Evolutionary conservation across 2,329 filamentous ascomycete species (phyloP).

Genomic region (Colletotrichum salicis): DNA sequence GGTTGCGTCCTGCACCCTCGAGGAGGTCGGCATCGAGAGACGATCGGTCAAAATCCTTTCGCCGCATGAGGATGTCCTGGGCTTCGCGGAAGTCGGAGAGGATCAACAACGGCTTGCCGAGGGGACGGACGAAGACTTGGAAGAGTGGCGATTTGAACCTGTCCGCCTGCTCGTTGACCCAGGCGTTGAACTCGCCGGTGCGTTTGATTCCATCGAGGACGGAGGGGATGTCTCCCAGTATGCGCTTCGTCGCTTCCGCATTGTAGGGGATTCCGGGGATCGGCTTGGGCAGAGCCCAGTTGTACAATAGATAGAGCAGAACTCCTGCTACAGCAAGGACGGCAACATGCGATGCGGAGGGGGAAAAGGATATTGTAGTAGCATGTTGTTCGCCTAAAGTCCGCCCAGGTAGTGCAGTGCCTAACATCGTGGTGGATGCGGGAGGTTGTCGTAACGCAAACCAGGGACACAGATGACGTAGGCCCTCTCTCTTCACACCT

Average conservation of each 20-base stretch:
- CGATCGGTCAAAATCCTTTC: constrained; percentile 56
- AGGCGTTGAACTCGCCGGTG: constrained; percentile 32
- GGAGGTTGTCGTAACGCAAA: not conserved
- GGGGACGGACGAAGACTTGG: constrained; percentile 59
- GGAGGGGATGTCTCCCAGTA: constrained; percentile 57
- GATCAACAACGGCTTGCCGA: constrained; percentile 54
- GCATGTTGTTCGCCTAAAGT: not conserved
- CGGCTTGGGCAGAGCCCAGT: constrained; percentile 50
- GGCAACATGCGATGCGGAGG: not conserved
- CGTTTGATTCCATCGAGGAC: constrained; percentile 48
- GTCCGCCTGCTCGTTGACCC: constrained; percentile 19
- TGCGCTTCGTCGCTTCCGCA: constrained; percentile 42
- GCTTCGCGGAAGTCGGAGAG: constrained; percentile 47
- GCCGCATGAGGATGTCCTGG: constrained; percentile 56
- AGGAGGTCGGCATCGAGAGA: constrained; percentile 42
- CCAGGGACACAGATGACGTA: not conserved
- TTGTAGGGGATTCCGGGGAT: constrained; percentile 59
- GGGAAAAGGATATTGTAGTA: not conserved
- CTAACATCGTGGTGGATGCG: constrained; percentile 1
- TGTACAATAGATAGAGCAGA: constrained; percentile 9
- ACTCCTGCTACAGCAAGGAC: not conserved
- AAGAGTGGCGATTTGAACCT: constrained; percentile 54
- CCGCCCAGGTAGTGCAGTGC: not conserved
- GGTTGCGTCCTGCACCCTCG: constrained; percentile 44
- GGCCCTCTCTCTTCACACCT: not conserved